These are phyloP conservation scores for Xylaria grammica DNA, from an alignment of 495 filamentous ascomycete genomes.

Conservation along the genomic window DNA sequence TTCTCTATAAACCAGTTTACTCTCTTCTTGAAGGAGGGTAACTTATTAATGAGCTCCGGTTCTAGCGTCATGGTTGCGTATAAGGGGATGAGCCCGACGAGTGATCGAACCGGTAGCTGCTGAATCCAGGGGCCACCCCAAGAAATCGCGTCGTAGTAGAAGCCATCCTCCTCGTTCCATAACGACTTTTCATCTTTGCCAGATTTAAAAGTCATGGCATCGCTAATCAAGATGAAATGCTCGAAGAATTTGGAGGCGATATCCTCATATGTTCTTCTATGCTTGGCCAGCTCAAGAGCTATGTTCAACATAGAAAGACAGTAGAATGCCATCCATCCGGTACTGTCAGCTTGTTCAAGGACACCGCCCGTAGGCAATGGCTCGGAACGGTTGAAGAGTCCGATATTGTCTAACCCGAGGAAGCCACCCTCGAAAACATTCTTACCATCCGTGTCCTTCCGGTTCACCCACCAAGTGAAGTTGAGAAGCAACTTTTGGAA, in stretches of 20 bases:
- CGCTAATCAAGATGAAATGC: conserved; percentile 96
- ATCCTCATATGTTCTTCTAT: conserved; percentile 95
- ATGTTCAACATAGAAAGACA: conserved; percentile 96
- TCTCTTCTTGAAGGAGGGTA: conserved; percentile 92
- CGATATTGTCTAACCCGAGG: conserved; percentile 96
- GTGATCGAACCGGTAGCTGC: conserved; percentile 86
- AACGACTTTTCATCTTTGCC: conserved; percentile 80
- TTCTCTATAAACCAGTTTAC: conserved; percentile 93
- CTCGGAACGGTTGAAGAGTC: conserved; percentile 96
- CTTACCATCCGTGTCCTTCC: conserved; percentile 91
- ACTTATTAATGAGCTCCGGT: conserved; percentile 87
- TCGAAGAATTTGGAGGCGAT: conserved; percentile 99
- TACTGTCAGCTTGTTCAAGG: conserved; percentile 94
- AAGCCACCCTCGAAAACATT: conserved; percentile 98
- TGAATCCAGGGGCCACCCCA: conserved; percentile 92
- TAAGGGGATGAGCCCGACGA: conserved; percentile 91
- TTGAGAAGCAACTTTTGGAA: conserved; percentile 96
- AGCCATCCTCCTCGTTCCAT: conserved; percentile 94
- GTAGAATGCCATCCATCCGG: conserved; percentile 99
- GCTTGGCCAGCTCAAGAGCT: conserved; percentile 90
- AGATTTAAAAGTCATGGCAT: conserved; percentile 91
- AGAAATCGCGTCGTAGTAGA: conserved; percentile 98
- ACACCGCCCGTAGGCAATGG: conserved; percentile 91
- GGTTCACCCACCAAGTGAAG: conserved; percentile 99
- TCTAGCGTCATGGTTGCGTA: conserved; percentile 92